Evolutionary conservation across 768 basidiomycete species (phyloP), one percentile per base, ranked within the genome.

Genomic region (Polyporus arcularius): DNA sequence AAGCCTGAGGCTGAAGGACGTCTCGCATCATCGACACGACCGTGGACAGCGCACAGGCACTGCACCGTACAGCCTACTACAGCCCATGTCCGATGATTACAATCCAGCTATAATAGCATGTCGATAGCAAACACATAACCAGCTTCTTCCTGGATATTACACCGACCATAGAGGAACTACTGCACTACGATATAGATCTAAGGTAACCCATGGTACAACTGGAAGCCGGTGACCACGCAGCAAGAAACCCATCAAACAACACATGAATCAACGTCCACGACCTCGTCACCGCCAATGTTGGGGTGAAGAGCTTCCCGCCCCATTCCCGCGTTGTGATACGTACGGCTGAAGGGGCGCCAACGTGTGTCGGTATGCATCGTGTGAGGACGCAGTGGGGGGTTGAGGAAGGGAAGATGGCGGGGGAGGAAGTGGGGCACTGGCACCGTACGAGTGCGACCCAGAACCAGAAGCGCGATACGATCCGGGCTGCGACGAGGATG

Each of bases 221-320:
- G 26, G 56, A 46, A 42, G 30, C 40, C n/a, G 46, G 47, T 50
- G 51, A 55, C 21, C 43, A 53, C 54, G 43, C 55, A 18, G 40
- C 31, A 54, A 62, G 26, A 53, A 14, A 46, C 28, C 35, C 54
- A 57, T 35, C 30, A 50, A 26, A 18, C 50, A 57, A 26, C 15
- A 50, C 49, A 14, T 15, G 10, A 15, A 30, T 21, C 53, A 49
- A 39, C 32, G 57, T 59, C 62, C 54, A 46, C 7, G 6, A 53
- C 21, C 32, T 4, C 41, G 62, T 63, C 62, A 63, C 42, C 62
- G 62, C 62, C 62, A 63, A 45, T 52, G 58, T 6, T 50, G 53
- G 18, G 62, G 42, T 41, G 62, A 63, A 39, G 62, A 63, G n/a
- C 32, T 32, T 9, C 62, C 57, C 10, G 62, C 53, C 15, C 62